Conservation (phyloP, 257 asterid species). For the Eustoma russellianum region DNA sequence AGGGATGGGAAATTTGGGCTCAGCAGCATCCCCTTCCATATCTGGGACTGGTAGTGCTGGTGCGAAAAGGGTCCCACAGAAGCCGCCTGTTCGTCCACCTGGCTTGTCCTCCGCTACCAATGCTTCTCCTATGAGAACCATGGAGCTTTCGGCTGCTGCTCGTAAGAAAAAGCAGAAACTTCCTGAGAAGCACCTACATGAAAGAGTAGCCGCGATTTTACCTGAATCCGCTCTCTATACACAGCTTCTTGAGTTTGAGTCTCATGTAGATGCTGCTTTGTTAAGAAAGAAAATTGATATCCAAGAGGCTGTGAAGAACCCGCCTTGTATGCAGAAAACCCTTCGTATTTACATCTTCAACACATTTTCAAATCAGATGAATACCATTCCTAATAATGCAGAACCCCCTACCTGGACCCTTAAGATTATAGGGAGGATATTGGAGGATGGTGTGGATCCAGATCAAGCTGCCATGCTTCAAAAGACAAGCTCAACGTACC, state of each 20-base stretch:
- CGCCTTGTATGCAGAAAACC: constrained; percentile 69
- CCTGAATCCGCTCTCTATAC: constrained; percentile 96
- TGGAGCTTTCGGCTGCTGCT: constrained; percentile 81
- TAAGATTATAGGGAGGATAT: constrained; percentile 80
- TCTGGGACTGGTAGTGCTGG: constrained; percentile 55
- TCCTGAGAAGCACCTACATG: constrained; percentile 86
- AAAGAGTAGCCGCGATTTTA: constrained; percentile 84
- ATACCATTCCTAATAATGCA: constrained; percentile 63
- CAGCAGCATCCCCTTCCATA: constrained; percentile 61
- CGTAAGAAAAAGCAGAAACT: constrained; percentile 92
- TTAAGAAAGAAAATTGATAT: constrained; percentile 88
- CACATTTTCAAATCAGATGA: constrained; percentile 77
- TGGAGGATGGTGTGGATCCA: constrained; percentile 90
- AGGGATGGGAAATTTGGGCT: constrained; percentile 55
- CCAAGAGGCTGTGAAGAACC: constrained; percentile 81
- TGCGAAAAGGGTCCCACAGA: constrained; percentile 66
- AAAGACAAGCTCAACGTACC: constrained; percentile 58
- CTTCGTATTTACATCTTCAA: constrained; percentile 85
- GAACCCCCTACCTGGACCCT: constrained; percentile 98
- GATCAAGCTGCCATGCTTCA: constrained; percentile 82
- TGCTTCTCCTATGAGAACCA: constrained; percentile 64
- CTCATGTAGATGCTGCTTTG: constrained; percentile 85
- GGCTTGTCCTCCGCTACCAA: constrained; percentile 38
- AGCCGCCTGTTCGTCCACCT: constrained; percentile 85
- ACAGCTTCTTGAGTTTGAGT: constrained; percentile 93